Conservation (phyloP, 2,329 filamentous ascomycete species). For the Aspergillus amoenus region DNA sequence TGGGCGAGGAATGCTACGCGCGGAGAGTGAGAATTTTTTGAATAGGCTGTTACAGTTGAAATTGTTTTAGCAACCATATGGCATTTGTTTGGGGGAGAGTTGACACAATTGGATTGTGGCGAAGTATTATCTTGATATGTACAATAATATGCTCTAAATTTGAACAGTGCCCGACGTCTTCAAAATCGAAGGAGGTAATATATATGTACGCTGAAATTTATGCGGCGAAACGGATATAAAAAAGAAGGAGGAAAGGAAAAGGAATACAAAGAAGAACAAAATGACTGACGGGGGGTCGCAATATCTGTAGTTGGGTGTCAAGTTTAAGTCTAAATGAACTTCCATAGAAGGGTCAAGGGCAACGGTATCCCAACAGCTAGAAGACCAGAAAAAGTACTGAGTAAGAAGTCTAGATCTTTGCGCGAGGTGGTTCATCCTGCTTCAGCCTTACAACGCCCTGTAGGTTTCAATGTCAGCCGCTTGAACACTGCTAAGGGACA, state of each 20-base stretch:
- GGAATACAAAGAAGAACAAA: background rate
- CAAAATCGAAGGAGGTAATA: background rate
- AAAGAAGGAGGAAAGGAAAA: background rate
- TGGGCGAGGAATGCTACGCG: background rate
- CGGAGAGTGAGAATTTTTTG: background rate
- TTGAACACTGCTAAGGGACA: background rate
- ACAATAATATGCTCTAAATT: slow-evolving; percentile 4
- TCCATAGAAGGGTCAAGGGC: background rate
- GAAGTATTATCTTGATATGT: slow-evolving; percentile 1
- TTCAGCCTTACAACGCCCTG: slow-evolving; percentile 49
- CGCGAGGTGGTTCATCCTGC: slow-evolving; percentile 38
- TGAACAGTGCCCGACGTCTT: background rate
- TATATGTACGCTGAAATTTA: background rate
- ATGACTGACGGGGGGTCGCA: background rate
- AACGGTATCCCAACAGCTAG: background rate
- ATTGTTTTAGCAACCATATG: background rate
- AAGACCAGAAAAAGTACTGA: background rate
- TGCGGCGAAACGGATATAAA: background rate
- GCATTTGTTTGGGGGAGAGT: background rate
- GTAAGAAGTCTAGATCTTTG: slow-evolving; percentile 29
- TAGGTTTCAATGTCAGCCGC: slow-evolving; percentile 15
- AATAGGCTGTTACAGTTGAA: background rate
- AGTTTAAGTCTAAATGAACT: background rate
- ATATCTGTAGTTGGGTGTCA: background rate
- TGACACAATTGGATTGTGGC: background rate